These are phyloP conservation scores for Mycena indigotica DNA, from an alignment of 768 basidiomycete genomes.

Conservation along the genomic window DNA sequence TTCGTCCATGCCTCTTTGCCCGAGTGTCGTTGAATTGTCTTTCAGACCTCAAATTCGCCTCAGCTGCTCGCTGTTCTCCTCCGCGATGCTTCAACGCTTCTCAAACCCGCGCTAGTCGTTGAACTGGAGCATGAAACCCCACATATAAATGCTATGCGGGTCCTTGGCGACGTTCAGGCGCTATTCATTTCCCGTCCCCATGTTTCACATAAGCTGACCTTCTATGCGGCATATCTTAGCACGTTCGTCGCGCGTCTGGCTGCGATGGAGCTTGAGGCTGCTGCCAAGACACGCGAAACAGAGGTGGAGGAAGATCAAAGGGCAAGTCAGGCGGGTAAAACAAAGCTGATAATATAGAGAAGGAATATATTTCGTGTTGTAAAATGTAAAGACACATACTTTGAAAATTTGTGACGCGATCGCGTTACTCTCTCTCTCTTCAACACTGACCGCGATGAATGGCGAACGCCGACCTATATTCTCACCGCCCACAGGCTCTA, in stretches of 20 bases:
- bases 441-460: not conserved
- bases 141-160: slow-evolving; percentile 43
- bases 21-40: not conserved
- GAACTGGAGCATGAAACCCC: slow-evolving; percentile 38
- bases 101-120: slow-evolving; percentile 49
- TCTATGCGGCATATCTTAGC: slow-evolving; percentile 56
- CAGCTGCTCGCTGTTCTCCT: slow-evolving; percentile 55
- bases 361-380: too few relatives aligned
- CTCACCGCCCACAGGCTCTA: slow-evolving; percentile 25
- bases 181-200: slow-evolving; percentile 42
- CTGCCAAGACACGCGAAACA: slow-evolving; percentile 3
- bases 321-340: slow-evolving; percentile 2
- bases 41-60: slow-evolving; percentile 27
- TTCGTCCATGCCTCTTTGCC: slow-evolving; percentile 29
- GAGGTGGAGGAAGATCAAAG: slow-evolving; percentile 1
- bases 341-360: too few relatives aligned
- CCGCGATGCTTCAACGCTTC: slow-evolving; percentile 52
- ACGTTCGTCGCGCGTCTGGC: not conserved
- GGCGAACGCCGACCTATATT: not conserved
- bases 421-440: not conserved
- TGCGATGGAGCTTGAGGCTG: slow-evolving; percentile 7
- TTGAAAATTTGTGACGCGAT: not conserved
- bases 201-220: slow-evolving; percentile 61
- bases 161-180: slow-evolving; percentile 55
- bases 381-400: too few relatives aligned